Evolutionary conservation across 2,329 filamentous ascomycete genomes (phyloP).

Genomic region (Pseudocercospora crystallina): DNA sequence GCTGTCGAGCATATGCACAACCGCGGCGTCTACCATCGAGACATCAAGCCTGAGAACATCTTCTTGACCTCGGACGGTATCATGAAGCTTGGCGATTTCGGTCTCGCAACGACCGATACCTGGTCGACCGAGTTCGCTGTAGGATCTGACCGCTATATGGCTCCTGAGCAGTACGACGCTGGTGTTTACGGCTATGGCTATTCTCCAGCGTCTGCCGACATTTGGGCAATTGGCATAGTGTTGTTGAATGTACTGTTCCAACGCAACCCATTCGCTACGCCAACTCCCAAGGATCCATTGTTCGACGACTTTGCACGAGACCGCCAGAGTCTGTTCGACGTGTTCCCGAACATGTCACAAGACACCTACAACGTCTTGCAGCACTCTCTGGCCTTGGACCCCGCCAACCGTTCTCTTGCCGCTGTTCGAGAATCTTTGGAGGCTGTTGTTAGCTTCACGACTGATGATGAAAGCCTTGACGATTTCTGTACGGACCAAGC

Average conservation of each 20-base stretch:
- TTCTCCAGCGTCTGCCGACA: slow-evolving; percentile 86
- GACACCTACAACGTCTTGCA: slow-evolving; percentile 94
- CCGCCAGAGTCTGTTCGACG: slow-evolving; percentile 93
- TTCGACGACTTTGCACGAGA: slow-evolving; percentile 92
- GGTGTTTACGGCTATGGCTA: slow-evolving; percentile 71
- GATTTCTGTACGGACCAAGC: slow-evolving; percentile 77
- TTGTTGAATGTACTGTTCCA: slow-evolving; percentile 95
- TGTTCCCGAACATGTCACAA: slow-evolving; percentile 97
- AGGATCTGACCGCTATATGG: slow-evolving; percentile 98
- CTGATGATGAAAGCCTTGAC: slow-evolving; percentile 83
- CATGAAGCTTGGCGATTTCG: slow-evolving; percentile 97
- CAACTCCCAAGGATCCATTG: slow-evolving; percentile 84
- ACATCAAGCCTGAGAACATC: slow-evolving; percentile 99
- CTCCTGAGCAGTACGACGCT: slow-evolving; percentile 95
- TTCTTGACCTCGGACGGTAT: slow-evolving; percentile 82
- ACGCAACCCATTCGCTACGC: slow-evolving; percentile 90
- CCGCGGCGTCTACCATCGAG: slow-evolving; percentile 90
- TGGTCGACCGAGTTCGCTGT: slow-evolving; percentile 94
- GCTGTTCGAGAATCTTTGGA: slow-evolving; percentile 75
- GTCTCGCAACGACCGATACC: slow-evolving; percentile 81
- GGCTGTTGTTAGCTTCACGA: slow-evolving; percentile 86
- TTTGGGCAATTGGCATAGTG: slow-evolving; percentile 97
- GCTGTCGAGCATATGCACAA: slow-evolving; percentile 88
- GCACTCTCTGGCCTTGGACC: slow-evolving; percentile 88
- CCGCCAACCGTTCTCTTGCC: slow-evolving; percentile 78